Evolutionary conservation across 495 filamentous ascomycete species (phyloP).

Genomic region (Delitschia confertaspora): DNA sequence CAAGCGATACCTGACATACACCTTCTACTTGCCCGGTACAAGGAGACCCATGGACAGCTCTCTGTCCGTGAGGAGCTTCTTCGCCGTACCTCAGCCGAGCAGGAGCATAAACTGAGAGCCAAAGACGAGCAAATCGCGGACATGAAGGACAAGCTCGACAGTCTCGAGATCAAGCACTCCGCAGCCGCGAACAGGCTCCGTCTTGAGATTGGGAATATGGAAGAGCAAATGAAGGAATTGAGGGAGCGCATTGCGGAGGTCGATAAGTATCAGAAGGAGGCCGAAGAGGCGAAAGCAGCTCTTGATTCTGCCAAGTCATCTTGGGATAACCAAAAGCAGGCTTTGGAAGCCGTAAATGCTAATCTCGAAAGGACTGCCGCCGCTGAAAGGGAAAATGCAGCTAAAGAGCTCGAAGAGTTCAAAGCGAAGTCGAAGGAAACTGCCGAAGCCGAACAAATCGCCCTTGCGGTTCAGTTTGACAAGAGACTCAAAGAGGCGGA

Average conservation of each 20-base stretch:
- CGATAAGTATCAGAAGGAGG: slow-evolving; percentile 13
- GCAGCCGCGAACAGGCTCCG: slow-evolving; percentile 26
- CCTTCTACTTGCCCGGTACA: slow-evolving; percentile 24
- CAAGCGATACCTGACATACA: slow-evolving; percentile 31
- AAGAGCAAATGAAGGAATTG: slow-evolving; percentile 30
- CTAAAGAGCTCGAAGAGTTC: slow-evolving; percentile 24
- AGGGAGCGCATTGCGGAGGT: slow-evolving; percentile 20
- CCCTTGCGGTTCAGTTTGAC: slow-evolving; percentile 23
- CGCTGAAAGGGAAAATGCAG: slow-evolving; percentile 17
- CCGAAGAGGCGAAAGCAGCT: slow-evolving; percentile 10
- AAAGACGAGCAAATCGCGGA: slow-evolving; percentile 28
- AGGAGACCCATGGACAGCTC: slow-evolving; percentile 28
- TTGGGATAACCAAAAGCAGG: slow-evolving; percentile 12
- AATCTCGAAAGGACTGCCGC: slow-evolving; percentile 14
- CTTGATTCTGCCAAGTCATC: slow-evolving; percentile 12
- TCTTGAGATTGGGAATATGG: slow-evolving; percentile 31
- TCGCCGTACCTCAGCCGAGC: slow-evolving; percentile 21
- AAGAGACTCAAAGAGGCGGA: slow-evolving; percentile 24
- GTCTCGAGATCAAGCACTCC: slow-evolving; percentile 19
- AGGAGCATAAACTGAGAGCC: slow-evolving; percentile 23
- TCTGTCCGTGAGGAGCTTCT: slow-evolving; percentile 25
- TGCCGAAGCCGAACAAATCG: slow-evolving; percentile 22
- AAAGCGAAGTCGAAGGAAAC: slow-evolving; percentile 15
- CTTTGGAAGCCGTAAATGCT: slow-evolving; percentile 9
- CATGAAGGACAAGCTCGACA: slow-evolving; percentile 24